Conservation (phyloP, 345 rosid species). For the Eucalyptus lansdowneana region DNA sequence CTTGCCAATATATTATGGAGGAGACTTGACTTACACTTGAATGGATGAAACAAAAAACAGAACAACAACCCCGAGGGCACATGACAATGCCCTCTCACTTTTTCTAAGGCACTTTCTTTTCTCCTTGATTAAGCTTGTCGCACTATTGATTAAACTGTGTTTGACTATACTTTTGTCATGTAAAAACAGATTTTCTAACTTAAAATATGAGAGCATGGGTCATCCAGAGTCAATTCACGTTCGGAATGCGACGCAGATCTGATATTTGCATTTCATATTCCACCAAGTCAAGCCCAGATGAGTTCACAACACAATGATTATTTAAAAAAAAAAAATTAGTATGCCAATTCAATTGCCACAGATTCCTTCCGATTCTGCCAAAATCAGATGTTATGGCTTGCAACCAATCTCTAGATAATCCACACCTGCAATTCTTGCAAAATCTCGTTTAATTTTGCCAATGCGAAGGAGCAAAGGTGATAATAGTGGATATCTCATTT, state of each 20-base stretch:
- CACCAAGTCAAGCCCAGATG: no score
- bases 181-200: no score
- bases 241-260: no score
- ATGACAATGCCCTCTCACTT: not conserved
- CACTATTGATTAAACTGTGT: accelerated
- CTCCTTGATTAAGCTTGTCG: not conserved
- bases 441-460: not conserved
- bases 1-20: no score
- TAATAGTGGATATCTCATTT: not conserved
- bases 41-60: not conserved
- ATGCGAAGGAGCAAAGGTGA: not conserved
- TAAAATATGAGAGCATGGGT: no score
- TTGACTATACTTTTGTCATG: not conserved
- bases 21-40: not conserved
- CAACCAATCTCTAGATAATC: not conserved
- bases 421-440: not conserved
- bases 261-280: no score
- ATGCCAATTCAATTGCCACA: no score
- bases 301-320: no score
- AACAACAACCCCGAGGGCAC: not conserved
- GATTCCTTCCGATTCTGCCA: no score
- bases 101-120: not conserved
- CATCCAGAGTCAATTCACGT: no score
- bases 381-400: no score
- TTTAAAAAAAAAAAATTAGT: no score